Base-by-base conservation (phyloP, 805 yeast species). In the Ogataea nitratoaversa region DNA sequence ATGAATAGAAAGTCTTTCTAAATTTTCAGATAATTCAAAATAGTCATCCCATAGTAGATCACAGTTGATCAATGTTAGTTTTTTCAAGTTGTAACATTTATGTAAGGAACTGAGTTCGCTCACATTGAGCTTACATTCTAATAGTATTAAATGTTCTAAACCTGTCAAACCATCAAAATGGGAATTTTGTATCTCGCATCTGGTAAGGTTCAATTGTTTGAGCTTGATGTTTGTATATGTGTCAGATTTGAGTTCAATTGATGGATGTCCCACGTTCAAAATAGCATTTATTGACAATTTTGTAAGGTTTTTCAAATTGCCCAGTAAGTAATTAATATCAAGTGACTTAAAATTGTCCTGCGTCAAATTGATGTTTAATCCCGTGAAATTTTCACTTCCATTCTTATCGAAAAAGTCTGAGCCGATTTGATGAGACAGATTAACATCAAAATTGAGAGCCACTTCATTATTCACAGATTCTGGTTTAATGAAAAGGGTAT, bases 31-130 rank as follows among this genome's bases (percentile, higher is more conserved):
- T 14, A 56, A 25, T 32, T 44, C 42, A 20, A 54, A 20, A n/a
- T 36, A 30, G 12, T 25, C n/a, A 20, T 43, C 38, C 57, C 53
- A 57, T 0, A 22, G 25, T 8, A 57, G 32, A 4, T 43, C 41
- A 37, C 59, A 53, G 19, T 56, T 49, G 18, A 50, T 41, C 17
- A 57, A 28, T 4, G 39, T 22, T 7, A 56, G 9, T 12, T 42
- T 42, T 7, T 28, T 17, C 13, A 56, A 24, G 1, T n/a, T 20
- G 5, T n/a, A 12, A n/a, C 38, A 42, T 6, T n/a, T 22, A 2
- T 25, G 29, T 5, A 56, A 32, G 8, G 56, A 34, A 13, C 25
- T 36, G 13, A 54, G 32, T 2, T 34, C 36, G 9, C 36, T 36
- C 16, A 42, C 30, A 12, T 34, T 31, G 13, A 53, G 12, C 4